These are phyloP conservation scores for Eutrema japonicum DNA, from an alignment of 345 rosid genomes.

Conservation along the genomic window DNA sequence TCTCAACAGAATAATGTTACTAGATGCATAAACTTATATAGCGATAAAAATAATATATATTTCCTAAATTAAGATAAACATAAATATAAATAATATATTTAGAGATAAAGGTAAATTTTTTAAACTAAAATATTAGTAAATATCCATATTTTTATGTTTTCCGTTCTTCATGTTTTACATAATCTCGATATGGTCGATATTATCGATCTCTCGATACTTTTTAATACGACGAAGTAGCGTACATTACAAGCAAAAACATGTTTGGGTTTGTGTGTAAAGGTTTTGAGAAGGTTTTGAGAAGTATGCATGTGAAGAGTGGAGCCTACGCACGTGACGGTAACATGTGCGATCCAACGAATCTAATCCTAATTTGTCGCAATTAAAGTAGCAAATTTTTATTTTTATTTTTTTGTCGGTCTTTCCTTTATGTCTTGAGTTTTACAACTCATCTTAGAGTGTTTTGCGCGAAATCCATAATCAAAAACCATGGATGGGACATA, in stretches of 20 bases:
- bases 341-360: slow-evolving; percentile 33
- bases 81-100: too few species aligned
- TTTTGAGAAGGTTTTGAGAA: neutral
- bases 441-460: slow-evolving; percentile 23
- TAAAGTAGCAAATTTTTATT: slow-evolving; percentile 16
- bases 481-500: neutral
- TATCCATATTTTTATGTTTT: too few species aligned
- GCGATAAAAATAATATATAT: too few species aligned
- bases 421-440: slow-evolving; percentile 12
- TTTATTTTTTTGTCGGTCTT: neutral
- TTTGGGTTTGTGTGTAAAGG: neutral
- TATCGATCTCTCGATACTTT: too few species aligned
- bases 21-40: too few species aligned
- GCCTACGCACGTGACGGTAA: slow-evolving; percentile 40
- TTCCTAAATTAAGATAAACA: too few species aligned
- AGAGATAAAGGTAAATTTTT: too few species aligned
- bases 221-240: slow-evolving; percentile 9
- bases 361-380: slow-evolving; percentile 1
- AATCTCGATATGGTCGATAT: too few species aligned
- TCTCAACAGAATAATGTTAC: too few species aligned
- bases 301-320: slow-evolving; percentile 39
- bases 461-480: slow-evolving; percentile 2
- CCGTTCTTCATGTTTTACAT: too few species aligned
- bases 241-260: slow-evolving; percentile 33
- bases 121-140: too few species aligned